Percentiles rank a stretch among this genome's conserved stretches.
These are phyloP conservation scores for Prunus kanzakura DNA, from an alignment of 306 rosid genomes.

Conservation along the genomic window DNA sequence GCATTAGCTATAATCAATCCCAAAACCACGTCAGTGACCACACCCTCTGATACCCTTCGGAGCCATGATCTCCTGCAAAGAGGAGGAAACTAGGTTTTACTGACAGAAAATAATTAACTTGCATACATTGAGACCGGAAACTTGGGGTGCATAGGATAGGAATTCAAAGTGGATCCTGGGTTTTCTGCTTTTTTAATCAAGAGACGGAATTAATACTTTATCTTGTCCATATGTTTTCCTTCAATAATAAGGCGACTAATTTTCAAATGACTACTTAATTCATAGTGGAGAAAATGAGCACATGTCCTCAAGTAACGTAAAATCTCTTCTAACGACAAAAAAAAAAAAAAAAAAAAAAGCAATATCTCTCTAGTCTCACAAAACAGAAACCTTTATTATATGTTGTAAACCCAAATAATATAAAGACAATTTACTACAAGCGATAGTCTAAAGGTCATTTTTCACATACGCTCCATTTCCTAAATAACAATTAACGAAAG, in stretches of 20 bases:
- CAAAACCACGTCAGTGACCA: conserved; percentile 25
- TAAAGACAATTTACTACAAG: too few species aligned
- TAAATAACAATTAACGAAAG: not conserved
- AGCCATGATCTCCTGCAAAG: conserved; percentile 64
- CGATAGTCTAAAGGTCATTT: too few species aligned
- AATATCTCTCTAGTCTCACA: not conserved
- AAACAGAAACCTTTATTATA: not conserved
- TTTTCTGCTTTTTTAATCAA: too few species aligned
- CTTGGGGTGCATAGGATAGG: too few species aligned
- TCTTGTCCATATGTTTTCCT: not conserved
- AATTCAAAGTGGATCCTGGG: too few species aligned
- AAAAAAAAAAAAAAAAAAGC: not conserved
- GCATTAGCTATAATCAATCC: conserved; percentile 60
- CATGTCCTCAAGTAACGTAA: too few species aligned
- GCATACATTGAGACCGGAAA: not conserved
- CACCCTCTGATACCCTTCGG: conserved; percentile 34
- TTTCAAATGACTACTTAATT: too few species aligned
- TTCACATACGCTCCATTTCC: not conserved
- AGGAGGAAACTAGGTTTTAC: conserved; percentile 25
- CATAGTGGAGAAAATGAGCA: too few species aligned
- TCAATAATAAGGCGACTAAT: too few species aligned
- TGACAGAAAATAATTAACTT: not conserved
- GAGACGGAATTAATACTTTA: too few species aligned
- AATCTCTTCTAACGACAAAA: not conserved
- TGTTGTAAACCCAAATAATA: too few species aligned